phyloP scores from a whole-genome alignment of 805 yeast species.

The Nakazawaea molendinolei region DNA sequence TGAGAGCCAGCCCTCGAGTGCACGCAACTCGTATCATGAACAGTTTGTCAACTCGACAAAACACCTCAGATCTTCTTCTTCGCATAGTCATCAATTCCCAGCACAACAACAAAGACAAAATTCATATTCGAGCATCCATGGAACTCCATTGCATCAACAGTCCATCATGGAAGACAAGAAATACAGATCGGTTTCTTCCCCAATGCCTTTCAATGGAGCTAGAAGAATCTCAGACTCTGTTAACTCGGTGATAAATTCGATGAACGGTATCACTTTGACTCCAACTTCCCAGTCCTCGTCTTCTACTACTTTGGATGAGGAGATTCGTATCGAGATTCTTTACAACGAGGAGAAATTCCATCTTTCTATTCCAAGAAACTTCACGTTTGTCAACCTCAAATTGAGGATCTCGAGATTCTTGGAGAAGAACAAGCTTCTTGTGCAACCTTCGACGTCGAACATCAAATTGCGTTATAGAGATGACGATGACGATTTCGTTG shows the following conservation, averaged over 20 bases:
- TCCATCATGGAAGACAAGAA: conserved; percentile 18
- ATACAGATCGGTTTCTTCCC: conserved; percentile 28
- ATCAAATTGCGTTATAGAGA: conserved; percentile 74
- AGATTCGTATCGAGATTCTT: conserved; percentile 32
- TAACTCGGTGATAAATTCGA: conserved; percentile 4
- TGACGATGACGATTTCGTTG: conserved; percentile 92
- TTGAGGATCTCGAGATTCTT: conserved; percentile 53
- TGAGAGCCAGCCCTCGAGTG: conserved; percentile 11
- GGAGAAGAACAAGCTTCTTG: conserved; percentile 40
- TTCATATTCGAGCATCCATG: conserved; percentile 2
- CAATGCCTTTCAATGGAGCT: conserved; percentile 10
- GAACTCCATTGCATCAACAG: not conserved
- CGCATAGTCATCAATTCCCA: conserved; percentile 4
- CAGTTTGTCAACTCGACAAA: conserved; percentile 14
- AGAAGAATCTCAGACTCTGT: conserved; percentile 5
- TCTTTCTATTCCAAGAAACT: conserved; percentile 50
- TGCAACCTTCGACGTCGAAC: conserved; percentile 19
- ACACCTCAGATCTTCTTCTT: conserved; percentile 11
- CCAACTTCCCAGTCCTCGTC: conserved; percentile 4
- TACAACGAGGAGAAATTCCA: conserved; percentile 52
- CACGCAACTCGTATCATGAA: conserved; percentile 15
- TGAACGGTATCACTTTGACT: conserved; percentile 7
- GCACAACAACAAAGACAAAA: conserved; percentile 2
- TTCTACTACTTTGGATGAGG: conserved; percentile 23
- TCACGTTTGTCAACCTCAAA: conserved; percentile 44